A percentile compares a stretch with the other conserved stretches of the same genome.
These are phyloP conservation scores for Corniculantispora saksenae DNA, from an alignment of 2,329 filamentous ascomycete species.

Conservation along the genomic window DNA sequence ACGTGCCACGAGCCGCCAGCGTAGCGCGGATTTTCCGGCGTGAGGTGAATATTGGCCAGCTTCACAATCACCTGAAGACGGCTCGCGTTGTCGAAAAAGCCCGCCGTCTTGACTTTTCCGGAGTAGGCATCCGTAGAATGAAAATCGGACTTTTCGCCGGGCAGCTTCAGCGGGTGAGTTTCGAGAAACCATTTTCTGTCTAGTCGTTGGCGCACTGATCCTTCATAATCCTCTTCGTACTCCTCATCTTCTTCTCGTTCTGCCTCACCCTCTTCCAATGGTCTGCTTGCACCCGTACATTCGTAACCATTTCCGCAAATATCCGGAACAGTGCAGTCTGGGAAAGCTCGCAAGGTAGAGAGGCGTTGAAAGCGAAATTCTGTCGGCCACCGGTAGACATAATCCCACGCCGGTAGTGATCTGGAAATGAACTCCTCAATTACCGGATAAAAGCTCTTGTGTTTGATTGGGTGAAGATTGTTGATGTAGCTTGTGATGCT, in stretches of 20 bases:
- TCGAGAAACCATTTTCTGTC: slow-evolving; percentile 28
- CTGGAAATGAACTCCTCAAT: slow-evolving; percentile 43
- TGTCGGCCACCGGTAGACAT: slow-evolving; percentile 34
- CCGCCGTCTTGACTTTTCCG: slow-evolving; percentile 25
- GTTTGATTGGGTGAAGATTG: slow-evolving; percentile 48
- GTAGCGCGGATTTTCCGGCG: slow-evolving; percentile 57
- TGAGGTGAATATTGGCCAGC: slow-evolving; percentile 61
- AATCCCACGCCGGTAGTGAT: slow-evolving; percentile 49
- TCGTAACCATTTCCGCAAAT: not conserved
- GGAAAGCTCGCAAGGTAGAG: slow-evolving; percentile 7
- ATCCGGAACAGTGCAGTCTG: not conserved
- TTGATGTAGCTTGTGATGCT: slow-evolving; percentile 55
- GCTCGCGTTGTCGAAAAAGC: slow-evolving; percentile 31
- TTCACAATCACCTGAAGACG: slow-evolving; percentile 65
- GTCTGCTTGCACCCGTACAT: slow-evolving; percentile 26
- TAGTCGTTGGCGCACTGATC: slow-evolving; percentile 23
- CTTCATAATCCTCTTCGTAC: slow-evolving; percentile 22
- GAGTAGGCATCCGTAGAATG: slow-evolving; percentile 18
- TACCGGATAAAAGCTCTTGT: slow-evolving; percentile 40
- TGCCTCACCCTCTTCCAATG: slow-evolving; percentile 27
- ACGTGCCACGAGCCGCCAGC: slow-evolving; percentile 56
- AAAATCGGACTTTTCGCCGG: slow-evolving; percentile 27
- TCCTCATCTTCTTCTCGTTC: slow-evolving; percentile 23
- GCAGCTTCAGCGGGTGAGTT: slow-evolving; percentile 28
- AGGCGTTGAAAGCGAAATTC: slow-evolving; percentile 33